A percentile compares a stretch with the other conserved stretches of the same genome.
These are phyloP conservation scores for Diaporthe ampelina DNA, from an alignment of 2,329 filamentous ascomycete genomes.

Conservation along the genomic window DNA sequence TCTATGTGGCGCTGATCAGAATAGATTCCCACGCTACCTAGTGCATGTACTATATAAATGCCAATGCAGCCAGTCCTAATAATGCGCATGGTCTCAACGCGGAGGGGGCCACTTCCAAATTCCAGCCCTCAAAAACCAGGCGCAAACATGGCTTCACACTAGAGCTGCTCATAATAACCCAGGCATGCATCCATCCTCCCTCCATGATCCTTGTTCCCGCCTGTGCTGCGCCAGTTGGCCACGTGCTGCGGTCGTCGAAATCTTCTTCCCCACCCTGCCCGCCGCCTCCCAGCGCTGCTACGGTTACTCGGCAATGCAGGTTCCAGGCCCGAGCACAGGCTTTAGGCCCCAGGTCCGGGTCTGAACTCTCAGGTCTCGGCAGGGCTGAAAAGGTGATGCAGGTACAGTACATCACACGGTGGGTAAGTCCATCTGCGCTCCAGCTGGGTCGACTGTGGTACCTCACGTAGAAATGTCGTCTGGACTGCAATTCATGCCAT, in stretches of 20 bases:
- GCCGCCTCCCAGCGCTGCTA: neutral
- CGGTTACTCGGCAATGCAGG: conserved; percentile 1
- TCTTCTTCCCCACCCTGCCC: neutral
- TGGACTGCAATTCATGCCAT: neutral
- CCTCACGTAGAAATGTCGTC: neutral
- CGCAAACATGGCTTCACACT: neutral
- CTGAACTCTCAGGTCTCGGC: conserved; percentile 19
- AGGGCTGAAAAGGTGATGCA: conserved; percentile 19
- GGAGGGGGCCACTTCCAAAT: neutral
- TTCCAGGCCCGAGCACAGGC: conserved; percentile 3
- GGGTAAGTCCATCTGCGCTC: neutral
- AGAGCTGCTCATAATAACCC: neutral
- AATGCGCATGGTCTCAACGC: neutral
- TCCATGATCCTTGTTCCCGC: conserved; percentile 26
- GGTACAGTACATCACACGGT: neutral
- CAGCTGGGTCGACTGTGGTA: neutral
- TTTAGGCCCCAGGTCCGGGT: neutral
- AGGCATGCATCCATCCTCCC: neutral
- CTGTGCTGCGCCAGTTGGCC: conserved; percentile 1
- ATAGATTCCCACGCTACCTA: neutral
- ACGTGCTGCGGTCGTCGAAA: conserved; percentile 10
- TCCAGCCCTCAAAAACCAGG: neutral
- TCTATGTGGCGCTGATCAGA: neutral
- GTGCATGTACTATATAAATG: neutral
- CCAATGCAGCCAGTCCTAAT: neutral